A percentile compares a stretch with the other conserved stretches of the same genome.
phyloP scores from a whole-genome alignment of 192 early-diverging fungal species.

The Gonapodya sp. region DNA sequence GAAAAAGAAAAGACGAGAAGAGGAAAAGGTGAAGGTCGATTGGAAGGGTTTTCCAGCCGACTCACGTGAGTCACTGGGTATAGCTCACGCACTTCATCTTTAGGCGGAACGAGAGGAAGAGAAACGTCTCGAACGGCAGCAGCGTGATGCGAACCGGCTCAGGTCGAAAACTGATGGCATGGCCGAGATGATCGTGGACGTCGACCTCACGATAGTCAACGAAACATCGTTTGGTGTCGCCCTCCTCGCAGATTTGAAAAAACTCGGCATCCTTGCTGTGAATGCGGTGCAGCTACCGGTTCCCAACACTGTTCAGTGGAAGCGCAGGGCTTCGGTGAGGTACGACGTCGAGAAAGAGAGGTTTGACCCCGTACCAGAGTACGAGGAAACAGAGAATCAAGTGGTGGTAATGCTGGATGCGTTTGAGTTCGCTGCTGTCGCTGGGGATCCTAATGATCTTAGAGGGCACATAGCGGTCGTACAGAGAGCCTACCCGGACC shows the following conservation, averaged over 20 bases:
- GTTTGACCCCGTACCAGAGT: background rate
- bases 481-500: background rate
- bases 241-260: background rate
- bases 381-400: background rate
- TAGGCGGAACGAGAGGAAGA: background rate
- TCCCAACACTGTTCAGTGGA: background rate
- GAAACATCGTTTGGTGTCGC: background rate
- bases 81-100: background rate
- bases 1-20: background rate
- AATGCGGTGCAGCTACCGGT: background rate
- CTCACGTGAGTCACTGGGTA: background rate
- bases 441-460: background rate
- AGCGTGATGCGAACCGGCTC: conserved; percentile 5
- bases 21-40: conserved; percentile 8
- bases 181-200: conserved; percentile 7
- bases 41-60: too few relatives aligned
- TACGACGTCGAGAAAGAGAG: background rate
- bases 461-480: background rate
- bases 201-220: conserved; percentile 7
- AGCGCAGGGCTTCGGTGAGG: background rate
- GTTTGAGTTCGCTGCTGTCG: background rate
- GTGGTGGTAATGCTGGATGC: background rate
- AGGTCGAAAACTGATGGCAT: background rate
- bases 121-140: background rate
- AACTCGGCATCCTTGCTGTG: background rate